Evolutionary conservation across 2,329 filamentous ascomycete genomes (phyloP).

Genomic region (Pleoardoris graminearum): DNA sequence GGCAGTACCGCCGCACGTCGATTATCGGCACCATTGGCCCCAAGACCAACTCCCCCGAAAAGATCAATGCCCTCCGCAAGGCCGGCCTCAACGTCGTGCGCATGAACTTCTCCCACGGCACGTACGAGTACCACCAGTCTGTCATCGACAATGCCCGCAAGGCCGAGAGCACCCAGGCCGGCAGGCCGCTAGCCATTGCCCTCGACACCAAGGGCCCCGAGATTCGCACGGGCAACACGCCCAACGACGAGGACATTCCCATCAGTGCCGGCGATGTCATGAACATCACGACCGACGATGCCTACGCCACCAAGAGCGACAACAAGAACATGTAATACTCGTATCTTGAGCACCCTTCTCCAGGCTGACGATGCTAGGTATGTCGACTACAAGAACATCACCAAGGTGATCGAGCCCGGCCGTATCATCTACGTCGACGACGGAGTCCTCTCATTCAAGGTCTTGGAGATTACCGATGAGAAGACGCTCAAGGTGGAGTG

Average conservation of each 20-base stretch:
- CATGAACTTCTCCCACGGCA: slow-evolving; percentile 99
- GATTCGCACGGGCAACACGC: slow-evolving; percentile 80
- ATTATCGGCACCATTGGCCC: slow-evolving; percentile 99
- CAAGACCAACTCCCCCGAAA: slow-evolving; percentile 97
- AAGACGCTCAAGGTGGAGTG: slow-evolving; percentile 85
- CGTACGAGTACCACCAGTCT: slow-evolving; percentile 95
- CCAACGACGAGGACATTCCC: slow-evolving; percentile 72
- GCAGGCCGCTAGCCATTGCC: slow-evolving; percentile 92
- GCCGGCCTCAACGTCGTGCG: slow-evolving; percentile 96
- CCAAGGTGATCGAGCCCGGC: slow-evolving; percentile 90
- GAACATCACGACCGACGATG: slow-evolving; percentile 96
- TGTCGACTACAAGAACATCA: slow-evolving; percentile 99
- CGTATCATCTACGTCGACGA: slow-evolving; percentile 98
- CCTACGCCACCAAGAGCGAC: slow-evolving; percentile 82
- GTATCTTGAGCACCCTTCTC: background rate
- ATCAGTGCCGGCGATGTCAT: slow-evolving; percentile 81
- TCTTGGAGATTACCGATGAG: slow-evolving; percentile 82
- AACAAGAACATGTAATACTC: slow-evolving; percentile 82
- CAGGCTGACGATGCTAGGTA: slow-evolving; percentile 61
- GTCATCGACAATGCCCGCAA: slow-evolving; percentile 94
- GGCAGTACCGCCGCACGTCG: slow-evolving; percentile 92
- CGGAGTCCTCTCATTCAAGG: slow-evolving; percentile 94
- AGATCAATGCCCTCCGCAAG: slow-evolving; percentile 90
- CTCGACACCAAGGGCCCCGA: slow-evolving; percentile 85
- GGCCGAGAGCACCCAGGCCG: slow-evolving; percentile 75